phyloP scores from a whole-genome alignment of 2,329 filamentous ascomycete species.

The Cryphonectria japonica region DNA sequence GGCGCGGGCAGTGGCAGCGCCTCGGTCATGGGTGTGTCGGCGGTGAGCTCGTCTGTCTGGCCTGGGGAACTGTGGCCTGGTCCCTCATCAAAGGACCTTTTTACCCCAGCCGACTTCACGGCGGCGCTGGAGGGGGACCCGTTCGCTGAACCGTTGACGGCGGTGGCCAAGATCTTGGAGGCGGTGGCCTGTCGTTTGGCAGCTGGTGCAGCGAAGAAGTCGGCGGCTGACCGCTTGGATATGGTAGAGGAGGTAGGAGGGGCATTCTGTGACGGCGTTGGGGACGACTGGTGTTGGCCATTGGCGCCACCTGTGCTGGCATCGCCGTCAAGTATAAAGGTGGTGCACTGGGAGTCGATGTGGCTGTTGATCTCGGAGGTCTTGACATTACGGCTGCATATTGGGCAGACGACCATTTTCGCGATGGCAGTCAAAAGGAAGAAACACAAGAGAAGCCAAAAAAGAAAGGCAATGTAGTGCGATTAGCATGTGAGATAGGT shows the following conservation, averaged over 20 bases:
- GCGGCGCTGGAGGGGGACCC: conserved; percentile 7
- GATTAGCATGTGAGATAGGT: not conserved
- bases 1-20: conserved; percentile 40
- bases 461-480: not conserved
- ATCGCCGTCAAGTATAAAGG: conserved; percentile 62
- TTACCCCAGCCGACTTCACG: conserved; percentile 41
- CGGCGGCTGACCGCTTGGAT: conserved; percentile 59
- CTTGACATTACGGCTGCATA: conserved; percentile 76
- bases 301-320: conserved; percentile 40
- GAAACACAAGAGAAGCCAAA: not conserved
- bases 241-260: conserved; percentile 40
- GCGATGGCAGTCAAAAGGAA: conserved; percentile 2
- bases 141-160: conserved; percentile 39
- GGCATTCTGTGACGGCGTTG: conserved; percentile 26
- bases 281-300: conserved; percentile 7
- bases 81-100: conserved; percentile 59
- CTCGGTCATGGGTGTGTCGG: conserved; percentile 33
- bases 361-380: conserved; percentile 82
- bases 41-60: conserved; percentile 29
- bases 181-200: conserved; percentile 56
- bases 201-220: conserved; percentile 65
- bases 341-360: conserved; percentile 81
- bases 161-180: conserved; percentile 39
- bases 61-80: conserved; percentile 43
- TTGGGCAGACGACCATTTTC: conserved; percentile 73